Evolutionary conservation across 169 alveolate genomes (phyloP).

Genomic region (Eimeria tenella): DNA sequence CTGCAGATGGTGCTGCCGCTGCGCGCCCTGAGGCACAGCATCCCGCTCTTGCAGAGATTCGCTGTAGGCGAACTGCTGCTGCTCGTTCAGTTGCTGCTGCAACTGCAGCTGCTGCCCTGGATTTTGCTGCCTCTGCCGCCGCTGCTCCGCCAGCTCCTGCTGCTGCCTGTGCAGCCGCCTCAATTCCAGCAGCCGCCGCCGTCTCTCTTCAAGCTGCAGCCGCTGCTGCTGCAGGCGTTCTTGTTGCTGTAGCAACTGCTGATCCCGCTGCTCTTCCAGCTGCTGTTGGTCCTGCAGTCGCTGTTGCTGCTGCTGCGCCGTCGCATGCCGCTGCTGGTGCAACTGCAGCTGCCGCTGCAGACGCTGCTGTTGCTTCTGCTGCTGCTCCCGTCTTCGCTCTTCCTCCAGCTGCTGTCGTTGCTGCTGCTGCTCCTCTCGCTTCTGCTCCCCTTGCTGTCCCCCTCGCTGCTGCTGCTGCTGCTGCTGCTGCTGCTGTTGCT

Average conservation of each 20-base stretch:
- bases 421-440: background rate
- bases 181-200: background rate
- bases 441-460: no score
- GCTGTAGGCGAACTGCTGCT: background rate
- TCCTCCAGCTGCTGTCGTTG: background rate
- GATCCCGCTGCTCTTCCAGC: background rate
- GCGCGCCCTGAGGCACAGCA: no score
- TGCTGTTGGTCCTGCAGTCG: background rate
- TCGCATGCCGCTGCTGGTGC: background rate
- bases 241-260: background rate
- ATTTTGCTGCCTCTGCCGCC: background rate
- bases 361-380: background rate
- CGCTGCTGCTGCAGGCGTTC: background rate
- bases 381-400: background rate
- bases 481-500: no score
- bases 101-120: background rate
- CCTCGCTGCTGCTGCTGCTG: no score
- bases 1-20: slow-evolving; percentile 10
- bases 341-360: background rate
- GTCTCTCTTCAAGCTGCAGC: background rate
- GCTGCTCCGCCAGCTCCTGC: background rate
- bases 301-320: background rate
- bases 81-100: background rate
- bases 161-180: background rate
- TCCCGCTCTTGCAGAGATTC: no score